These are phyloP conservation scores for Castanospermum australe DNA, from an alignment of 306 rosid species.

Conservation along the genomic window DNA sequence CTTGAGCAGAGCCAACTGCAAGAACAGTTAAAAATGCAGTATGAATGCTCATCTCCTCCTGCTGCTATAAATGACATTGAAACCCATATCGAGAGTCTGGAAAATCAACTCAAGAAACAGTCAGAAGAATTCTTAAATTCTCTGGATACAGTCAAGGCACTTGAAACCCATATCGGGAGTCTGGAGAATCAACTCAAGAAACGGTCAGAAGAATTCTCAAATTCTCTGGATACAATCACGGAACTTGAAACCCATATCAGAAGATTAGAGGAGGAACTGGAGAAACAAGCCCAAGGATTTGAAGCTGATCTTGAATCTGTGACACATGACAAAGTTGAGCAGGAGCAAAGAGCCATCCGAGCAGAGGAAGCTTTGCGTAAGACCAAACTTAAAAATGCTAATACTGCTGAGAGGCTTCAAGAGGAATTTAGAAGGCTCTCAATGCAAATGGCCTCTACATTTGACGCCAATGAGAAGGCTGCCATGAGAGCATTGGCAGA, in stretches of 20 bases:
- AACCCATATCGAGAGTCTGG: slow-evolving; percentile 60
- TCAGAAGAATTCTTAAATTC: slow-evolving; percentile 67
- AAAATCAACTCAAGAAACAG: slow-evolving; percentile 60
- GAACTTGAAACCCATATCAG: slow-evolving; percentile 59
- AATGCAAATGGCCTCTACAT: slow-evolving; percentile 76
- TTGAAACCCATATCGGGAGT: slow-evolving; percentile 59
- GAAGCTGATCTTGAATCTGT: slow-evolving; percentile 72
- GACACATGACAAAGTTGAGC: slow-evolving; percentile 67
- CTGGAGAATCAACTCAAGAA: slow-evolving; percentile 64
- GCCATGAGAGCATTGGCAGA: slow-evolving; percentile 67
- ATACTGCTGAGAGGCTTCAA: slow-evolving; percentile 84
- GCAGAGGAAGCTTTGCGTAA: slow-evolving; percentile 82
- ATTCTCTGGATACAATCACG: slow-evolving; percentile 60
- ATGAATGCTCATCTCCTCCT: slow-evolving; percentile 74
- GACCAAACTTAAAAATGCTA: slow-evolving; percentile 69
- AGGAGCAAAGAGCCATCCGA: slow-evolving; percentile 91
- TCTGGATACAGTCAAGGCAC: slow-evolving; percentile 56
- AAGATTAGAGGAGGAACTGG: slow-evolving; percentile 72
- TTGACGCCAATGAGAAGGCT: slow-evolving; percentile 83
- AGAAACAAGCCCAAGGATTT: slow-evolving; percentile 70
- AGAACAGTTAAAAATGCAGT: slow-evolving; percentile 82
- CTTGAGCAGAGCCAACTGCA: slow-evolving; percentile 87
- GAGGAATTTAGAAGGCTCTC: slow-evolving; percentile 85
- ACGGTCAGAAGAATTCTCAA: slow-evolving; percentile 62
- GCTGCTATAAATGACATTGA: slow-evolving; percentile 47